Conservation (phyloP, 2,329 filamentous ascomycete species). For the Arthrobotrys sphaeroides region DNA sequence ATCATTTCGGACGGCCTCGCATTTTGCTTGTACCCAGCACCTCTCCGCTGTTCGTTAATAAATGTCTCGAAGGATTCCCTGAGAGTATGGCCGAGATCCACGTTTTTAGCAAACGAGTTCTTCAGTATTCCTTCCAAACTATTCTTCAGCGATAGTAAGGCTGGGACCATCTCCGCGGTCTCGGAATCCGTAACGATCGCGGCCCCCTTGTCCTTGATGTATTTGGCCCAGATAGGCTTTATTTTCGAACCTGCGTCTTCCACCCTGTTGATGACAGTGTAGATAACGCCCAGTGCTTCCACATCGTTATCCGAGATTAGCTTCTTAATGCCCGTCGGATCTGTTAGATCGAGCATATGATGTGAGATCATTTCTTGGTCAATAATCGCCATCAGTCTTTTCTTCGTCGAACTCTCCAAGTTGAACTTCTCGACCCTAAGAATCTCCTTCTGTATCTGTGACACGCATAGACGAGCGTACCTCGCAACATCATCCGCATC, state of each 20-base stretch:
- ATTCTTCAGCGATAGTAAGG: constrained; percentile 81
- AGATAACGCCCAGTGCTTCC: constrained; percentile 77
- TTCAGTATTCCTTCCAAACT: constrained; percentile 79
- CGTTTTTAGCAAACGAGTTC: constrained; percentile 78
- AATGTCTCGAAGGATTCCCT: constrained; percentile 87
- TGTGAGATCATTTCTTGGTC: constrained; percentile 76
- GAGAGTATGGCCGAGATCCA: constrained; percentile 79
- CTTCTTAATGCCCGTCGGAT: constrained; percentile 73
- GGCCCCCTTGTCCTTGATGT: constrained; percentile 79
- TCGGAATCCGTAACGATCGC: constrained; percentile 81
- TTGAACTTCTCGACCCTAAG: constrained; percentile 80
- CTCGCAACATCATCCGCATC: constrained; percentile 71
- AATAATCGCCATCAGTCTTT: constrained; percentile 76
- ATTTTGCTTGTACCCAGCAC: constrained; percentile 80
- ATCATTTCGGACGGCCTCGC: constrained; percentile 99
- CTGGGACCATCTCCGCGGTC: constrained; percentile 84
- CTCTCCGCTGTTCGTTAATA: constrained; percentile 86
- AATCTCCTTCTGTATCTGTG: constrained; percentile 76
- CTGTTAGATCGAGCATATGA: constrained; percentile 73
- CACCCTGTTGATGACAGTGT: constrained; percentile 77
- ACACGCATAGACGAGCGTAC: constrained; percentile 77
- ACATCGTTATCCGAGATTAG: constrained; percentile 77
- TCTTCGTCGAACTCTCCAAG: constrained; percentile 83
- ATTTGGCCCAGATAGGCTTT: constrained; percentile 77
- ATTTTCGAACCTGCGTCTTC: constrained; percentile 68